Conservation (phyloP, 306 rosid genomes). For the Rosa multiflora region DNA sequence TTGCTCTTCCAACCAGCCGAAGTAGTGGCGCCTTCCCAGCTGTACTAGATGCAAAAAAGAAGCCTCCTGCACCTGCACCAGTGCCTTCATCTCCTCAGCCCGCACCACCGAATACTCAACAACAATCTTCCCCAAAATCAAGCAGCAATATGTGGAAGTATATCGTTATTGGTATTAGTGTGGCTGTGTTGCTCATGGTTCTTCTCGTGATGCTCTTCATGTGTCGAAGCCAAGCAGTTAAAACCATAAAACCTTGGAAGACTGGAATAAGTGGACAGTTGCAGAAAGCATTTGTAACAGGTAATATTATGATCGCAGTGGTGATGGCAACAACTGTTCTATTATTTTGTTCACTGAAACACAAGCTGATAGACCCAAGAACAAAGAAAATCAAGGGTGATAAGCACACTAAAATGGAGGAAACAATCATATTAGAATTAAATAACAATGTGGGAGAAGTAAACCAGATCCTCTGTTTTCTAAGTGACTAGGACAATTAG, state of each 20-base stretch:
- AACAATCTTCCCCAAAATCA: slow-evolving; percentile 19
- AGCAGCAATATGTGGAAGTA: slow-evolving; percentile 50
- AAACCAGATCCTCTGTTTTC: not conserved
- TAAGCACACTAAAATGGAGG: not conserved
- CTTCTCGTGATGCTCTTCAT: slow-evolving; percentile 46
- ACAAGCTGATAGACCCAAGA: not conserved
- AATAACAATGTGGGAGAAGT: not conserved
- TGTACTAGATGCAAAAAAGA: slow-evolving; percentile 39
- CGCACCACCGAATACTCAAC: slow-evolving; percentile 7
- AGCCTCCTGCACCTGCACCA: slow-evolving; percentile 33
- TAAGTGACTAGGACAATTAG: not conserved
- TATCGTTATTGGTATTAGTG: slow-evolving; percentile 33
- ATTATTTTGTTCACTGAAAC: not conserved
- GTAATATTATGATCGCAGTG: slow-evolving; percentile 31
- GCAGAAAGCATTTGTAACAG: slow-evolving; percentile 92
- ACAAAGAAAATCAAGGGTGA: not conserved
- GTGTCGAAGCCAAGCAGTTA: slow-evolving; percentile 63
- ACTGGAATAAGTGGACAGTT: slow-evolving; percentile 94
- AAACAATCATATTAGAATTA: not conserved
- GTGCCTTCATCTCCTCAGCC: slow-evolving; percentile 16
- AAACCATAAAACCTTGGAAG: slow-evolving; percentile 80
- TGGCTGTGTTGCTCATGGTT: slow-evolving; percentile 41
- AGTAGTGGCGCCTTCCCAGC: slow-evolving; percentile 87
- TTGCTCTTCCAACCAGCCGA: slow-evolving; percentile 42
- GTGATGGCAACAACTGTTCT: not conserved